Conservation (phyloP, 495 filamentous ascomycete genomes). For the Terfezia boudieri region DNA sequence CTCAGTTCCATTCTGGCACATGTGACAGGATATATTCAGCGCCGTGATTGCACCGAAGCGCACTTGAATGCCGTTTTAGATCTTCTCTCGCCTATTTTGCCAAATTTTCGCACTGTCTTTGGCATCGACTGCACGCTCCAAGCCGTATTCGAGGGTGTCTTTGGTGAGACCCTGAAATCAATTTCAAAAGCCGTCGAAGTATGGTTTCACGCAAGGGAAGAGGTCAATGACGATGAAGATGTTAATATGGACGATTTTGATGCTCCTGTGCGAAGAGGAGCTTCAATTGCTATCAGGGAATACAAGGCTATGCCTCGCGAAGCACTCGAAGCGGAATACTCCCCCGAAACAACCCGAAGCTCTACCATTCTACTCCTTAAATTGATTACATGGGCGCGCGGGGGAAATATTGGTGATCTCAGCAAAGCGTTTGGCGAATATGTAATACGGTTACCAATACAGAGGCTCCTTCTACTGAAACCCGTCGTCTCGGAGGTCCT, state of each 20-base stretch:
- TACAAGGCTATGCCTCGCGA: constrained; percentile 11
- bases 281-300: constrained; percentile 28
- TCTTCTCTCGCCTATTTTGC: background rate
- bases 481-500: constrained; percentile 19
- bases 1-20: background rate
- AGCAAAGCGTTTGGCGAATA: constrained; percentile 11
- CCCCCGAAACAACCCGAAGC: constrained; percentile 21
- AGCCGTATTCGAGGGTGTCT: background rate
- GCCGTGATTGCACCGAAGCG: background rate
- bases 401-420: constrained; percentile 3
- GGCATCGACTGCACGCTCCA: background rate
- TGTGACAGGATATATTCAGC: background rate
- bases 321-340: constrained; percentile 10
- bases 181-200: constrained; percentile 5
- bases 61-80: background rate
- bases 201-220: constrained; percentile 22
- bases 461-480: constrained; percentile 11
- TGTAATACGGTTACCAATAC: constrained; percentile 5
- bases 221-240: constrained; percentile 22
- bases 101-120: background rate
- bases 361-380: constrained; percentile 12
- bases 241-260: constrained; percentile 19
- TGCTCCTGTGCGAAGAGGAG: constrained; percentile 20
- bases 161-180: background rate
- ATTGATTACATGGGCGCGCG: constrained; percentile 7